Evolutionary conservation across 2,329 filamentous ascomycete genomes (phyloP), one percentile per base, ranked within the genome.

Genomic region (Aspergillus ochraceoroseus): DNA sequence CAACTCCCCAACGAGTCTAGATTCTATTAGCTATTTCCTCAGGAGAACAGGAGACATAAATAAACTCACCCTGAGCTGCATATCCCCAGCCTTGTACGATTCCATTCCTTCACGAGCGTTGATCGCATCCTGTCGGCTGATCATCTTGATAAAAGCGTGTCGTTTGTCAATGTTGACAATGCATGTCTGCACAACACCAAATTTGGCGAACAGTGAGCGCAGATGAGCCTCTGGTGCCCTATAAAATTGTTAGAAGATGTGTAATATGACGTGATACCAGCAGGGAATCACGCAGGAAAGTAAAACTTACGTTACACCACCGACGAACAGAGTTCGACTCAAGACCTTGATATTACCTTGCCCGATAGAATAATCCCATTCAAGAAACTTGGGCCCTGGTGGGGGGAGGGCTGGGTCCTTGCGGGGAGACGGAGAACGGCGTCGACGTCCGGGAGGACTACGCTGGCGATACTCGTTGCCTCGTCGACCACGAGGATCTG

Each of bases 101-200:
- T 95, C 89, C 81, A 96, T 95, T 36, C 82, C 86, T 25, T 84
- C 79, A 62, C 94, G 94, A 35, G 92, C 92, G 47, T 65, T 72
- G 44, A 94, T 76, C 9, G 92, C 90, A 64, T 95, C 87, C 47
- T 80, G 76, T 25, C 94, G 87, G 49, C 80, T 92, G 52, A 92
- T 78, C 92, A 98, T 98, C 70, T 98, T 98, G 58, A 98, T 90
- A 63, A 98, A 98, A 4, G 92, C 92, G 65, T 98, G 92, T 12
- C 92, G 85, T 70, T 96, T 98, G 59, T 98, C 92, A 58, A 87
- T 85, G 70, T 98, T 96, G 52, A 95, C 89, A 51, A 98, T 98
- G 67, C 90, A 96, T 1, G 90, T 95, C 66, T 98, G 92, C 3
- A 98, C 92, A 38, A 82, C 74, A 44, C 92, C 92, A 59, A 82